phyloP scores from a whole-genome alignment of 2,329 filamentous ascomycete species.

The Botryotinia narcissicola region DNA sequence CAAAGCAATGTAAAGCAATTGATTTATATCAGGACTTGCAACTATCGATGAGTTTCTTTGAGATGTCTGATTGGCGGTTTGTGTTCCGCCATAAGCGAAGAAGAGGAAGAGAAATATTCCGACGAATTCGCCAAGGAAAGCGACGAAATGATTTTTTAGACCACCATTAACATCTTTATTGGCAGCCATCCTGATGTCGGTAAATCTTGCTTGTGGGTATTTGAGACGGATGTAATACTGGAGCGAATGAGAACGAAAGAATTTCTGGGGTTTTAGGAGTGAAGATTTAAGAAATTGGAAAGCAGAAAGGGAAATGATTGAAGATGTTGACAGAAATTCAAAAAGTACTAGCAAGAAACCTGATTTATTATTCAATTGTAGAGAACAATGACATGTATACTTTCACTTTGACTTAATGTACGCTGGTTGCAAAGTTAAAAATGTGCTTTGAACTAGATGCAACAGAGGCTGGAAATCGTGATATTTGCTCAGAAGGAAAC shows the following conservation, averaged over 20 bases:
- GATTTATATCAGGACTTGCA: background rate
- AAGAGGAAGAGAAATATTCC: constrained; percentile 9
- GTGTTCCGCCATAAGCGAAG: constrained; percentile 23
- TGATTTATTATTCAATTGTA: background rate
- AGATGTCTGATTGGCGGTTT: constrained; percentile 26
- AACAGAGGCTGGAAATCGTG: background rate
- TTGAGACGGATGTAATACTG: background rate
- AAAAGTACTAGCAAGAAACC: background rate
- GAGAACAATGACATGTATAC: background rate
- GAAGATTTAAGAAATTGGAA: background rate
- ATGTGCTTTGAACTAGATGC: background rate
- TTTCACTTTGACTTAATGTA: background rate
- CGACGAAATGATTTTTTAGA: constrained; percentile 4
- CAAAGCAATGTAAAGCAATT: constrained; percentile 37
- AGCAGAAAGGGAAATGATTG: background rate
- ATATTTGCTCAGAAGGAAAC: background rate
- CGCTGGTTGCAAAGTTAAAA: background rate
- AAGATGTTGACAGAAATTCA: background rate
- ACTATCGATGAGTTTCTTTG: constrained; percentile 28
- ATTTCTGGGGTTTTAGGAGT: background rate
- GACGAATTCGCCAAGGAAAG: background rate
- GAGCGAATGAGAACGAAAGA: background rate
- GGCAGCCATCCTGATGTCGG: background rate
- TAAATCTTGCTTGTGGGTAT: background rate
- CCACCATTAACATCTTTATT: background rate